These are phyloP conservation scores for Flaveria ramosissima DNA, from an alignment of 129 eudicot species.

Conservation along the genomic window DNA sequence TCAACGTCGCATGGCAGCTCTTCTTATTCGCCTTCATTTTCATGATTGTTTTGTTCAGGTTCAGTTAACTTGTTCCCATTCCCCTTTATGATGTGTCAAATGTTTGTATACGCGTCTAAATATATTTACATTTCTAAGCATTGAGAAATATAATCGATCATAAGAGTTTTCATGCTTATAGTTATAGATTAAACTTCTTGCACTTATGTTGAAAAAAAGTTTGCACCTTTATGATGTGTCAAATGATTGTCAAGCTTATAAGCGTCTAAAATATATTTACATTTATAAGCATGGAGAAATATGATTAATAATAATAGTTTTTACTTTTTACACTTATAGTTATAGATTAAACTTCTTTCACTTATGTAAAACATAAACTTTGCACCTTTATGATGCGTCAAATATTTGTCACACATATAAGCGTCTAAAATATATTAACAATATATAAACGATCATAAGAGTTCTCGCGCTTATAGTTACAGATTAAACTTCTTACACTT, in stretches of 20 bases:
- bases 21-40: conserved; percentile 38
- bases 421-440: not conserved
- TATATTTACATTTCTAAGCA: not conserved
- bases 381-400: no score
- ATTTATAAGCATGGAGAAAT: no score
- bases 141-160: no score
- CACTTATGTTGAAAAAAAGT: not conserved
- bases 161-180: no score
- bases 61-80: not conserved
- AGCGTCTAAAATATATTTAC: not conserved
- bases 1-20: conserved; percentile 37
- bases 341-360: not conserved
- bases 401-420: not conserved
- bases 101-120: not conserved
- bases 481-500: not conserved
- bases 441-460: no score
- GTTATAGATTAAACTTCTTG: not conserved
- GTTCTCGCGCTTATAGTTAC: no score
- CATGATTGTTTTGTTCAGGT: conserved; percentile 40
- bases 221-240: no score
- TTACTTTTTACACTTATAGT: no score
- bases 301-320: no score
- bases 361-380: not conserved
- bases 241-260: not conserved
- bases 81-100: not conserved